Evolutionary conservation across 192 early-diverging fungal species (phyloP).

Genomic region (Dimargaris cristalligena): DNA sequence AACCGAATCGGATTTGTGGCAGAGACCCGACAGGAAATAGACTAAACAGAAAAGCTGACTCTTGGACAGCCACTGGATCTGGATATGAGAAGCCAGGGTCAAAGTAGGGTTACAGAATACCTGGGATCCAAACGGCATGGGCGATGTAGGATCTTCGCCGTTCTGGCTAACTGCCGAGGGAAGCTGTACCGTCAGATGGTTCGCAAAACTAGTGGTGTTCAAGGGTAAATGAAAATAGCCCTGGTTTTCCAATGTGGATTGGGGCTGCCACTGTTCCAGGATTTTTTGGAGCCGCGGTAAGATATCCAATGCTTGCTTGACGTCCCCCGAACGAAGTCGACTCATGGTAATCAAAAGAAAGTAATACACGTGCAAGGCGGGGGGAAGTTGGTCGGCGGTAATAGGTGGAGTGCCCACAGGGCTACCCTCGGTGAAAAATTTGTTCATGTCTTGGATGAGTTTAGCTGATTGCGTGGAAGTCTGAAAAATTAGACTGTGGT

Average conservation of each 20-base stretch:
- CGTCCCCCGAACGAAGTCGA: neutral
- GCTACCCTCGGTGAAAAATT: conserved; percentile 3
- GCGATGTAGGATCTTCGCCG: neutral
- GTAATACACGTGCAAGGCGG: conserved; percentile 1
- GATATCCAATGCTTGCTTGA: neutral
- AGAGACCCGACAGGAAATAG: neutral
- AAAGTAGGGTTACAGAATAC: neutral
- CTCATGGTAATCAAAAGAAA: conserved; percentile 2
- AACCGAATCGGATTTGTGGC: neutral
- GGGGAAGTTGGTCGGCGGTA: neutral
- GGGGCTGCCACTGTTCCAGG: conserved; percentile 8
- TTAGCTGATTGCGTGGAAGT: neutral
- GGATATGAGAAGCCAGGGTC: neutral
- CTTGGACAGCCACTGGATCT: conserved; percentile 1
- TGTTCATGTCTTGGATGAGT: conserved; percentile 5
- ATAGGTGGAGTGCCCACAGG: conserved; percentile 2
- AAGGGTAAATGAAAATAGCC: neutral
- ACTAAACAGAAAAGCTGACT: conserved; percentile 4
- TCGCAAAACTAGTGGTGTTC: neutral
- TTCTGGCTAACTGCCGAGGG: neutral
- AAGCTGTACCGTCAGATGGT: neutral
- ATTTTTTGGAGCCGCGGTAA: neutral
- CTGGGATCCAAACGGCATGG: neutral
- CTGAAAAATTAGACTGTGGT: conserved; percentile 10
- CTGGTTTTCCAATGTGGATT: neutral